phyloP scores from a whole-genome alignment of 2,329 filamentous ascomycete species.

The Knoxdaviesia capensis region DNA sequence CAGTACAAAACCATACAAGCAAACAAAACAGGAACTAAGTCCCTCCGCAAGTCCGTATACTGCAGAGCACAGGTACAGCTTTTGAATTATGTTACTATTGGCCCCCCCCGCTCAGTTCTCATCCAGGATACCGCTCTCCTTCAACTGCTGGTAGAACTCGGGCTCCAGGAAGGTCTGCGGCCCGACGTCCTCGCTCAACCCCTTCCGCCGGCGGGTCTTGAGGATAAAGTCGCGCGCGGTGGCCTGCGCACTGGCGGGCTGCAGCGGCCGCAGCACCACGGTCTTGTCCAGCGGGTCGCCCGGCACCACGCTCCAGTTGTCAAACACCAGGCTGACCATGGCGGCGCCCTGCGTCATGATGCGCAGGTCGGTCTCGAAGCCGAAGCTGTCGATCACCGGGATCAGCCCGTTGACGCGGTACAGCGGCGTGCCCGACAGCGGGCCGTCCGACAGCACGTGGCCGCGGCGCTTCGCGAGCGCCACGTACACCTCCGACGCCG shows the following conservation, averaged over 20 bases:
- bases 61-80: too few species aligned
- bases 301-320: conserved; percentile 88
- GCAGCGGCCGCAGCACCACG: conserved; percentile 61
- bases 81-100: too few species aligned
- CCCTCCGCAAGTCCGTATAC: too few species aligned
- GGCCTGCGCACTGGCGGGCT: conserved; percentile 72
- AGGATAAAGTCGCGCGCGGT: conserved; percentile 91
- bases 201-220: conserved; percentile 86
- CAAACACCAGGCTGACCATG: conserved; percentile 80
- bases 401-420: conserved; percentile 83
- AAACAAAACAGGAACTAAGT: too few species aligned
- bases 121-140: conserved; percentile 75
- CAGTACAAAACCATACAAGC: too few species aligned
- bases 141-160: conserved; percentile 72
- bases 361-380: conserved; percentile 90
- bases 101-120: conserved; percentile 9
- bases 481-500: conserved; percentile 77
- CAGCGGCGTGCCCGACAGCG: conserved; percentile 81
- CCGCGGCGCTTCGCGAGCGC: conserved; percentile 74
- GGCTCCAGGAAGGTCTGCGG: conserved; percentile 94
- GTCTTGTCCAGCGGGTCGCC: conserved; percentile 86
- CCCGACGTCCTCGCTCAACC: conserved; percentile 82
- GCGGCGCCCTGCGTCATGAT: conserved; percentile 92
- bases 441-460: conserved; percentile 85
- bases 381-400: conserved; percentile 92